Percentiles rank a stretch among this genome's conserved stretches.
phyloP scores from a whole-genome alignment of 495 filamentous ascomycete species.

The Aspergillus ellipticus region DNA sequence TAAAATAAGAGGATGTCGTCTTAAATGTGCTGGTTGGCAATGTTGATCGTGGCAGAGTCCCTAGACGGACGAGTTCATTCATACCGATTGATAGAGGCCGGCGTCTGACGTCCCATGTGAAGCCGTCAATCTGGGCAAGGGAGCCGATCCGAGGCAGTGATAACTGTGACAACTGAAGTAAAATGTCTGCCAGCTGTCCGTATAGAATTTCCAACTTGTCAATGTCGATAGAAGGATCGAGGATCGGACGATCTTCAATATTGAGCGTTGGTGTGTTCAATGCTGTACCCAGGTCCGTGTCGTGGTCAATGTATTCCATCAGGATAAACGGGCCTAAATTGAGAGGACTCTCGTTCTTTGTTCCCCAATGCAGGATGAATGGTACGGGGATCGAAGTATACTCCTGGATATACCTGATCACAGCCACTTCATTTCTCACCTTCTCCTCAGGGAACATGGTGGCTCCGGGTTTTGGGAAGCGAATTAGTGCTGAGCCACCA shows the following conservation, averaged over 20 bases:
- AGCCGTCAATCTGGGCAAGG: conserved; percentile 21
- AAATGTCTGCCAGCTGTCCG: conserved; percentile 27
- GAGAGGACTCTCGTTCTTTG: conserved; percentile 19
- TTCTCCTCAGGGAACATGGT: conserved; percentile 23
- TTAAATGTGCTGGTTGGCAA: conserved; percentile 31
- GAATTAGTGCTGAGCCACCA: neutral
- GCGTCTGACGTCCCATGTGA: conserved; percentile 17
- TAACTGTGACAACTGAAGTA: conserved; percentile 31
- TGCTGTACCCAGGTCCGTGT: conserved; percentile 23
- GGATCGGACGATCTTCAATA: conserved; percentile 15
- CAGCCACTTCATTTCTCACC: conserved; percentile 35
- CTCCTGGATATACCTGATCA: conserved; percentile 34
- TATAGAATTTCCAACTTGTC: conserved; percentile 29
- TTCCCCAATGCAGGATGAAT: conserved; percentile 32
- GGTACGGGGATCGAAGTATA: conserved; percentile 39
- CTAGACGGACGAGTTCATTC: conserved; percentile 30
- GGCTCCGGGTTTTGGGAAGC: neutral
- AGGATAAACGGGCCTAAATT: conserved; percentile 25
- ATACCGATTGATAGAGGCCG: conserved; percentile 24
- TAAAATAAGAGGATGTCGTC: conserved; percentile 31
- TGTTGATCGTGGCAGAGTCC: conserved; percentile 26
- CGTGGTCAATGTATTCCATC: conserved; percentile 40
- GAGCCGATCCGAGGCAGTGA: conserved; percentile 34
- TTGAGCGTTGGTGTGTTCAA: conserved; percentile 26
- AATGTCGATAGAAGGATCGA: conserved; percentile 30